These are phyloP conservation scores for Boletus subluridellus DNA, from an alignment of 1,284 basidiomycete species.

Conservation along the genomic window DNA sequence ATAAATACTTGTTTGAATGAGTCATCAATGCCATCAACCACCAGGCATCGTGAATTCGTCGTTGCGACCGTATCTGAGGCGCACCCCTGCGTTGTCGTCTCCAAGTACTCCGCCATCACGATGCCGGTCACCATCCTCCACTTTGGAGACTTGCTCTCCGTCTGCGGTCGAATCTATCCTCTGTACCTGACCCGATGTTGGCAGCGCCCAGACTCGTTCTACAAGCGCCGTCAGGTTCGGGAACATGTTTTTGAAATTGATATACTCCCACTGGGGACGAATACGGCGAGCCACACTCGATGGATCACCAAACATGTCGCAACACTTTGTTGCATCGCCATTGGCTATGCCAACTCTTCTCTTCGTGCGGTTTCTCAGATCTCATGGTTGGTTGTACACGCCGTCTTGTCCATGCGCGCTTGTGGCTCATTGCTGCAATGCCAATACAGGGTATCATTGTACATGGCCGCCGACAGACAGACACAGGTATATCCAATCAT, in stretches of 20 bases:
- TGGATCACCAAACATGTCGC: too few relatives aligned
- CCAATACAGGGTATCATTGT: neutral
- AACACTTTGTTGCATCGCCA: neutral
- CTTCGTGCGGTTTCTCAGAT: neutral
- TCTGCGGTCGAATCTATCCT: neutral
- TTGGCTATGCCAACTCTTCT: neutral
- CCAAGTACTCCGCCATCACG: neutral
- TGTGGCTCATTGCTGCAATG: neutral
- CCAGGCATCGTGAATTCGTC: too few relatives aligned
- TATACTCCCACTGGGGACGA: neutral
- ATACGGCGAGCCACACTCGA: neutral
- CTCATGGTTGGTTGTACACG: neutral
- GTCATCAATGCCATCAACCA: neutral
- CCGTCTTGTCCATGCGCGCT: neutral
- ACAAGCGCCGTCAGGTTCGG: neutral
- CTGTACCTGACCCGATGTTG: neutral
- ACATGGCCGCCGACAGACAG: neutral
- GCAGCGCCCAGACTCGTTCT: neutral
- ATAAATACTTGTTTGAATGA: neutral
- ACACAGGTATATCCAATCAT: neutral
- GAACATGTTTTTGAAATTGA: neutral
- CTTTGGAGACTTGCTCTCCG: neutral
- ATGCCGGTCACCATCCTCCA: neutral
- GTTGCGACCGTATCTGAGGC: neutral
- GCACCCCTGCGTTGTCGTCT: neutral